These are phyloP conservation scores for Saksenaea vasiformis DNA, from an alignment of 371 early-diverging fungal species.

Conservation along the genomic window DNA sequence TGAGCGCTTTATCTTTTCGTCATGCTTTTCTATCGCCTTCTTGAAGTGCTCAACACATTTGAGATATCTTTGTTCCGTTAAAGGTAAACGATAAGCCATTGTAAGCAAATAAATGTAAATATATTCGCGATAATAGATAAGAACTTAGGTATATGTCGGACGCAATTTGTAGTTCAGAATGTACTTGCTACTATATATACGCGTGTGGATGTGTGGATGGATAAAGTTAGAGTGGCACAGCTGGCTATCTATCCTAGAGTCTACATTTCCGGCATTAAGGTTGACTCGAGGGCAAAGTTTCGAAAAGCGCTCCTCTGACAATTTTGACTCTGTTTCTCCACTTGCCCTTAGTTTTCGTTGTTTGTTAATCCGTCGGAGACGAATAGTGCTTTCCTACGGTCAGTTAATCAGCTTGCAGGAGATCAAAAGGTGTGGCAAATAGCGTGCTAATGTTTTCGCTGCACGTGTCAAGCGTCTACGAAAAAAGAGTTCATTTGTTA, in stretches of 20 bases:
- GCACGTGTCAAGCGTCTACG: too few species aligned
- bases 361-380: too few species aligned
- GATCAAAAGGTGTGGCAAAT: too few species aligned
- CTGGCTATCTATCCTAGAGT: not conserved
- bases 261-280: not conserved
- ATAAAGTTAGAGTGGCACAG: not conserved
- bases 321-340: too few species aligned
- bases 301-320: too few species aligned
- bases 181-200: not conserved
- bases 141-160: not conserved
- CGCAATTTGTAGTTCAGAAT: not conserved
- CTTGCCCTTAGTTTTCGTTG: too few species aligned
- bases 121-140: not conserved
- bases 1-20: constrained; percentile 2
- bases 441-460: too few species aligned
- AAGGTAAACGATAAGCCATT: not conserved
- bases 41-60: not conserved
- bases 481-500: too few species aligned
- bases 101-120: not conserved
- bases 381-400: too few species aligned
- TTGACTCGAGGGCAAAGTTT: too few species aligned
- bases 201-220: not conserved
- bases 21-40: not conserved
- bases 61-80: not conserved
- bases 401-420: too few species aligned